Conservation (phyloP, 1,284 basidiomycete genomes). For the Cutaneotrichosporon daszewskae region DNA sequence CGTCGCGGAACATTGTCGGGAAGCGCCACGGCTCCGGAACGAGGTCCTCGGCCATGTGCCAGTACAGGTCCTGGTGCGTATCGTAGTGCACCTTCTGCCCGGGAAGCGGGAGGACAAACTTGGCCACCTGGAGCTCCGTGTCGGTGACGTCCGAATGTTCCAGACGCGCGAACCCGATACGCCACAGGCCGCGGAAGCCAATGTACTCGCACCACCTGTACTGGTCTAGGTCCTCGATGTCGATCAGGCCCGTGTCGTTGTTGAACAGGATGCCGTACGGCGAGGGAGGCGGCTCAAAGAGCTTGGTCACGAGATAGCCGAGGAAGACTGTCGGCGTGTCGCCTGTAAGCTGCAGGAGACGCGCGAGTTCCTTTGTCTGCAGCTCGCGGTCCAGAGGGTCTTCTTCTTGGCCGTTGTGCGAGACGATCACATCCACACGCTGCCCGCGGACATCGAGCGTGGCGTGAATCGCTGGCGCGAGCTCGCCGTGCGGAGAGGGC, state of each 20-base stretch:
- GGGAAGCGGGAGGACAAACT: conserved; percentile 66
- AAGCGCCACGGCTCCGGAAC: conserved; percentile 53
- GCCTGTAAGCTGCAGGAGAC: conserved; percentile 67
- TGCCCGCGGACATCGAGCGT: conserved; percentile 75
- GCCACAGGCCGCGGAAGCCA: conserved; percentile 71
- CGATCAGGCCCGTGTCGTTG: conserved; percentile 38
- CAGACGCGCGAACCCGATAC: conserved; percentile 54
- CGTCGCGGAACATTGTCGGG: conserved; percentile 36
- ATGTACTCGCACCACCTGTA: conserved; percentile 77
- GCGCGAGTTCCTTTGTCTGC: conserved; percentile 74
- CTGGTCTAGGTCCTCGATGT: conserved; percentile 53
- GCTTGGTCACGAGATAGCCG: conserved; percentile 92
- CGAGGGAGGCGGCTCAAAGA: conserved; percentile 75
- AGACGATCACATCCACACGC: conserved; percentile 71
- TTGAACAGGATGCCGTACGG: conserved; percentile 54
- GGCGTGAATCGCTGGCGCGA: conserved; percentile 88
- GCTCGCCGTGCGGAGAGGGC: conserved; percentile 75
- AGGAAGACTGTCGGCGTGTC: conserved; percentile 79
- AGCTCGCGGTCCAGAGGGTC: conserved; percentile 92
- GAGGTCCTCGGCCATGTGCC: conserved; percentile 61
- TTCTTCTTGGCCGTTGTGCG: conserved; percentile 92
- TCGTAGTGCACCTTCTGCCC: conserved; percentile 57
- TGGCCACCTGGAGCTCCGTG: conserved; percentile 56
- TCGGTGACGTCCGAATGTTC: conserved; percentile 44
- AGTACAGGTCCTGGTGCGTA: conserved; percentile 59